Evolutionary conservation across 1,139 yeast species (phyloP).

Genomic region (Magnusiomyces tetraspermus): DNA sequence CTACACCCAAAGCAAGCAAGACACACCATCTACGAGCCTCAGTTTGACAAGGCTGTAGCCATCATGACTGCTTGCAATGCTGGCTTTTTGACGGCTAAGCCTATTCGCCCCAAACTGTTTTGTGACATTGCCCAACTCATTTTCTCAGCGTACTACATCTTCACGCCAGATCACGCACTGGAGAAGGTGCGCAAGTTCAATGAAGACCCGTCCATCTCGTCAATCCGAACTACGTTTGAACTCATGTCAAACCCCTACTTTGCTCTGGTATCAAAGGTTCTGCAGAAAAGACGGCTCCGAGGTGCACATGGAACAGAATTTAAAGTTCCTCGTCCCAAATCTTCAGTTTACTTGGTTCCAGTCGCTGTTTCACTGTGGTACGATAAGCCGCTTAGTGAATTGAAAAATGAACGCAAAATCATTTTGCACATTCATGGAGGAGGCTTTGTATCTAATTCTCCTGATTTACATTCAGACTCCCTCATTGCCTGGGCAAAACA

Average conservation of each 20-base stretch:
- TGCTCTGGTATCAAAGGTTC: conserved; percentile 6
- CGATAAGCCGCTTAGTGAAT: conserved; percentile 16
- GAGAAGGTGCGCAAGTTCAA: conserved; percentile 18
- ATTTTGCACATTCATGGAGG: conserved; percentile 19
- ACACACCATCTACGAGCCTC: conserved; percentile 15
- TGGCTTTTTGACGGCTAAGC: conserved; percentile 19
- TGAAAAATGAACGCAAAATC: conserved; percentile 15
- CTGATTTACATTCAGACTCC: conserved; percentile 17
- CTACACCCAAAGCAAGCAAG: conserved; percentile 16
- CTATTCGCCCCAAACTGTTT: conserved; percentile 13
- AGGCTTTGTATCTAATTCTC: conserved; percentile 16
- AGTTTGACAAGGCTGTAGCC: conserved; percentile 16
- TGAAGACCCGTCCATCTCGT: conserved; percentile 14
- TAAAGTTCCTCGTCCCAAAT: conserved; percentile 15
- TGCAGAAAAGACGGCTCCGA: neutral
- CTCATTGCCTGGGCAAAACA: conserved; percentile 18
- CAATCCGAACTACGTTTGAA: conserved; percentile 17
- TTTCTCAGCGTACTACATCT: conserved; percentile 16
- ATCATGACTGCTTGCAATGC: conserved; percentile 18
- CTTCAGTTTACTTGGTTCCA: conserved; percentile 15
- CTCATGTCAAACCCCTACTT: conserved; percentile 16
- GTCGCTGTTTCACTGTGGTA: conserved; percentile 16
- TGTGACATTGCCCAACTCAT: conserved; percentile 15
- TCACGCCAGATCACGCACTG: conserved; percentile 18
- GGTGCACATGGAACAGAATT: conserved; percentile 7